Evolutionary conservation across 1,284 basidiomycete genomes (phyloP).

Genomic region (Irpex sp.): DNA sequence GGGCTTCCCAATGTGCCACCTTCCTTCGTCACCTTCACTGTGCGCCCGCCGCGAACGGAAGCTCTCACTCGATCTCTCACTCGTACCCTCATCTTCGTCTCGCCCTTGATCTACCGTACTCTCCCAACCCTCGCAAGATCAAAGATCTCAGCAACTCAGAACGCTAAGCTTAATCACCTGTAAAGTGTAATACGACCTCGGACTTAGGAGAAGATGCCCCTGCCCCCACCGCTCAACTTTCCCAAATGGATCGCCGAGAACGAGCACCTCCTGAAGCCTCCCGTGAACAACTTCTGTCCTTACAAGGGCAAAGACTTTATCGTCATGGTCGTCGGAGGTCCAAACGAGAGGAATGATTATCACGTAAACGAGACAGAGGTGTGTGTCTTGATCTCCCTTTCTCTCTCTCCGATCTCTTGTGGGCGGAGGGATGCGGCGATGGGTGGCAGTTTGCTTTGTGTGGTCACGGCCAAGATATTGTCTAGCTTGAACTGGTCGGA

Average conservation of each 20-base stretch:
- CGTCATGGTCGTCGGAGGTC: slow-evolving; percentile 91
- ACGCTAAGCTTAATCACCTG: too few relatives aligned
- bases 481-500: too few relatives aligned
- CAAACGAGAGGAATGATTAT: slow-evolving; percentile 89
- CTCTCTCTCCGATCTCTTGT: background rate
- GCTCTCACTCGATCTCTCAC: too few relatives aligned
- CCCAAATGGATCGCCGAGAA: slow-evolving; percentile 84
- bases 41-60: too few relatives aligned
- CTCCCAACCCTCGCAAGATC: too few relatives aligned
- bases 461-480: too few relatives aligned
- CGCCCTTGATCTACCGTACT: too few relatives aligned
- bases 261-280: slow-evolving; percentile 75
- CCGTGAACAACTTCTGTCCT: slow-evolving; percentile 89
- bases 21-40: too few relatives aligned
- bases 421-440: background rate
- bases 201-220: slow-evolving; percentile 41
- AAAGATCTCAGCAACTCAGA: too few relatives aligned
- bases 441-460: background rate
- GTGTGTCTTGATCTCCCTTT: slow-evolving; percentile 7
- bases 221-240: slow-evolving; percentile 77
- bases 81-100: too few relatives aligned
- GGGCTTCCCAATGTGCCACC: too few relatives aligned
- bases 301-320: slow-evolving; percentile 84
- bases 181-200: too few relatives aligned
- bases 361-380: slow-evolving; percentile 93